phyloP scores from a whole-genome alignment of 495 filamentous ascomycete genomes.

The Xanthoparmelia taractica region DNA sequence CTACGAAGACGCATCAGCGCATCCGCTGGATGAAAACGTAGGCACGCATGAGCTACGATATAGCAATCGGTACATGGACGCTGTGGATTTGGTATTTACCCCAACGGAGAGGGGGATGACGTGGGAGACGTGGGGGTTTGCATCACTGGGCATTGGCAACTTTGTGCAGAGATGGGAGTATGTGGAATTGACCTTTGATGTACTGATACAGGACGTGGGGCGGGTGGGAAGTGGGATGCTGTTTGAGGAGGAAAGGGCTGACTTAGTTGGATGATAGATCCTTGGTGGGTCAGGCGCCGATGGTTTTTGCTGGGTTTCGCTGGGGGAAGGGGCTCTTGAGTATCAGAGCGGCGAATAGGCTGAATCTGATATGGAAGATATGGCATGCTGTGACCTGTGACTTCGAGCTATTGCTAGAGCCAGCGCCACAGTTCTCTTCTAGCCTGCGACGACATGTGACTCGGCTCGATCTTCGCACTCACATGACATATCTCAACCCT shows the following conservation, averaged over 20 bases:
- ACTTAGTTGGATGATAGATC: too few species aligned
- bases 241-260: background rate
- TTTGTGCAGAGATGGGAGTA: background rate
- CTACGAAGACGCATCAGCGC: background rate
- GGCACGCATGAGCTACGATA: background rate
- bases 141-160: background rate
- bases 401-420: too few species aligned
- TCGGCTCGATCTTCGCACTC: too few species aligned
- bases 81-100: background rate
- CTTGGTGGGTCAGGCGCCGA: too few species aligned
- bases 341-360: too few species aligned
- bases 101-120: background rate
- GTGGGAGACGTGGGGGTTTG: background rate
- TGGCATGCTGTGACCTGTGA: too few species aligned
- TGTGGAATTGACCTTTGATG: background rate
- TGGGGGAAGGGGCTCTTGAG: too few species aligned
- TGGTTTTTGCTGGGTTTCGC: too few species aligned
- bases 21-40: background rate
- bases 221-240: background rate
- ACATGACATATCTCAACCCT: too few species aligned
- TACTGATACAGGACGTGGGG: background rate
- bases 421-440: too few species aligned
- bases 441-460: too few species aligned
- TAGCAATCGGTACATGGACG: background rate
- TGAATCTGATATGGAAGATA: too few species aligned